A percentile compares a stretch with the other conserved stretches of the same genome.
Conservation (phyloP, 2,329 filamentous ascomycete species). For the Aspergillus pseudonomiae region DNA sequence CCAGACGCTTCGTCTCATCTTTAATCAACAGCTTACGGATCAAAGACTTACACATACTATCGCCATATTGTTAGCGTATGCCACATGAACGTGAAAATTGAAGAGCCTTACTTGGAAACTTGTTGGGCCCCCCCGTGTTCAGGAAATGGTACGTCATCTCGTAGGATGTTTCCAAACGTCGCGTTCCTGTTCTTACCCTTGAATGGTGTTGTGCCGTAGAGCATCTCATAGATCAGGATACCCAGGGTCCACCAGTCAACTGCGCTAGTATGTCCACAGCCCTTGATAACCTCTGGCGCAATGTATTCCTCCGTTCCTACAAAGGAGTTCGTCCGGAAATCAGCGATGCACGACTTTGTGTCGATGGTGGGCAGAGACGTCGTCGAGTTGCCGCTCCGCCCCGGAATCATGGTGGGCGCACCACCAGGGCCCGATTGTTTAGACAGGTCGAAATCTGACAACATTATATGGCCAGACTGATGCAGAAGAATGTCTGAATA, state of each 20-base stretch:
- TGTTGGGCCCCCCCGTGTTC: constrained; percentile 82
- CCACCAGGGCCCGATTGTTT: constrained; percentile 97
- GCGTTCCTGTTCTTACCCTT: constrained; percentile 99
- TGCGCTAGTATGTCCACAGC: constrained; percentile 95
- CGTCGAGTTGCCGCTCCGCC: constrained; percentile 82
- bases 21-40: constrained; percentile 98
- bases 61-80: constrained; percentile 10
- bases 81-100: background rate
- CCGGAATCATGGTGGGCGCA: constrained; percentile 96
- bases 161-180: constrained; percentile 94
- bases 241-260: constrained; percentile 99
- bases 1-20: constrained; percentile 90
- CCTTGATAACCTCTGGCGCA: constrained; percentile 97
- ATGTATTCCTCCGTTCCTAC: constrained; percentile 99
- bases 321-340: constrained; percentile 98
- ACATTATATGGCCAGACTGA: constrained; percentile 99
- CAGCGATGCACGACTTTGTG: constrained; percentile 95
- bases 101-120: constrained; percentile 79
- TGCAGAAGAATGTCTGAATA: constrained; percentile 86
- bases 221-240: constrained; percentile 97
- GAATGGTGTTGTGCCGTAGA: constrained; percentile 97
- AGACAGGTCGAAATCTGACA: constrained; percentile 97
- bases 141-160: constrained; percentile 94
- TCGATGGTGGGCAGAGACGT: constrained; percentile 94
- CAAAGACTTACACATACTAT: constrained; percentile 89